A percentile compares a stretch with the other conserved stretches of the same genome.
Evolutionary conservation across 441 rosid genomes (phyloP).

Genomic region (Manihot esculenta): DNA sequence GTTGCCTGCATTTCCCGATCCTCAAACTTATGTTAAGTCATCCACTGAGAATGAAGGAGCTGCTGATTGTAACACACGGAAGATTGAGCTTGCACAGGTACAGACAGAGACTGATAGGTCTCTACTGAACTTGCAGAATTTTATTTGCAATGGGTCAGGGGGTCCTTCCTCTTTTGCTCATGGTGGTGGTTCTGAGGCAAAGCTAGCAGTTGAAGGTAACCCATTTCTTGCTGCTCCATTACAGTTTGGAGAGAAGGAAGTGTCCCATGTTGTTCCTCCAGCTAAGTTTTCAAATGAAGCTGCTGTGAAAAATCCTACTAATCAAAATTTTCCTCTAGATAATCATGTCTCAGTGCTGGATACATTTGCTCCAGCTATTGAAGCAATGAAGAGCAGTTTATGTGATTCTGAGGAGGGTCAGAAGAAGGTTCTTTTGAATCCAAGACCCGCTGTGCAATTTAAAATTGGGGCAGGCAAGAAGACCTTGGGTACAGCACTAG

Average conservation of each 20-base stretch:
- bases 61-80: conserved; percentile 32
- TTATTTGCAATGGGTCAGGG: conserved; percentile 44
- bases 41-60: conserved; percentile 31
- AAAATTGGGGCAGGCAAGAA: conserved; percentile 55
- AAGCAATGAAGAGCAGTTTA: conserved; percentile 40
- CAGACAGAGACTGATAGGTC: conserved; percentile 36
- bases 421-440: conserved; percentile 36
- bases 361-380: conserved; percentile 54
- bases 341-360: conserved; percentile 45
- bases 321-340: conserved; percentile 32
- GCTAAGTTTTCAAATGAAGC: conserved; percentile 42
- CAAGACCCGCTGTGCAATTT: conserved; percentile 59
- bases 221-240: conserved; percentile 77
- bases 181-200: conserved; percentile 37
- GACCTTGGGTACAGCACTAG: conserved; percentile 18
- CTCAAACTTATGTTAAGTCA: conserved; percentile 32
- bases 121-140: conserved; percentile 41
- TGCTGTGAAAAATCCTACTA: conserved; percentile 31
- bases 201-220: conserved; percentile 43
- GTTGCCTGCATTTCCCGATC: conserved; percentile 79
- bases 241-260: conserved; percentile 57
- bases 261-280: conserved; percentile 51
- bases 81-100: conserved; percentile 33
- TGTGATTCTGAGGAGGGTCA: conserved; percentile 44
- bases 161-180: conserved; percentile 41